These are phyloP conservation scores for Globisporangium barbulae DNA, from an alignment of 352 stramenopile genomes.

Conservation along the genomic window DNA sequence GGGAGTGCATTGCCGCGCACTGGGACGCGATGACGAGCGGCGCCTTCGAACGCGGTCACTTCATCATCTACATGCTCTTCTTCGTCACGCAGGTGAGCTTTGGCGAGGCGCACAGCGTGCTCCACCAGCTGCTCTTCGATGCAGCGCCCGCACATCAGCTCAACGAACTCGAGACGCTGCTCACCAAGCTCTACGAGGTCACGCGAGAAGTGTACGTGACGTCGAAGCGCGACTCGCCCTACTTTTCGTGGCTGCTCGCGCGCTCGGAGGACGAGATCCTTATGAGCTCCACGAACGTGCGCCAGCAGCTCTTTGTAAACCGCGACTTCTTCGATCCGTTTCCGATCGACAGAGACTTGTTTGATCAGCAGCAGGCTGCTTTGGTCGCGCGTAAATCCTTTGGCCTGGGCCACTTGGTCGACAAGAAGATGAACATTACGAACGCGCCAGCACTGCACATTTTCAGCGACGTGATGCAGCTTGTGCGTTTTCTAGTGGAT, in stretches of 20 bases:
- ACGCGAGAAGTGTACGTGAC: constrained; percentile 30
- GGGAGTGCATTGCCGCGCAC: constrained; percentile 63
- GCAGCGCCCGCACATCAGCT: constrained; percentile 39
- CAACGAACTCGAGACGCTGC: constrained; percentile 32
- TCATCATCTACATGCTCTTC: constrained; percentile 57
- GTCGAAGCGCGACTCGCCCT: constrained; percentile 39
- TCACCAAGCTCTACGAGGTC: constrained; percentile 40
- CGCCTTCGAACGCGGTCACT: constrained; percentile 38
- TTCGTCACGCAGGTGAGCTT: constrained; percentile 66
- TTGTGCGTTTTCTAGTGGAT: constrained; percentile 61
- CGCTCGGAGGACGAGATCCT: constrained; percentile 48
- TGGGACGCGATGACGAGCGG: constrained; percentile 51
- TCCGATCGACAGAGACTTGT: constrained; percentile 25
- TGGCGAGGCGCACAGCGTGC: constrained; percentile 34
- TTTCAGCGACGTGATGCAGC: constrained; percentile 54
- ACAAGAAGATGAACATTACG: constrained; percentile 37
- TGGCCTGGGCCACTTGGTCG: constrained; percentile 31
- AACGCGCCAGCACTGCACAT: constrained; percentile 45
- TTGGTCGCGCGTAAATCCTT: constrained; percentile 36
- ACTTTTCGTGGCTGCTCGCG: constrained; percentile 54
- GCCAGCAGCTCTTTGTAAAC: constrained; percentile 23
- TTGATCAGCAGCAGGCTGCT: constrained; percentile 40
- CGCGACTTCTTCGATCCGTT: constrained; percentile 52
- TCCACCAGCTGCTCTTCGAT: constrained; percentile 45
- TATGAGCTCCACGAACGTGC: constrained; percentile 25